Evolutionary conservation across 345 rosid genomes (phyloP), one percentile per base, ranked within the genome.

Genomic region (Lepidium aucheri): DNA sequence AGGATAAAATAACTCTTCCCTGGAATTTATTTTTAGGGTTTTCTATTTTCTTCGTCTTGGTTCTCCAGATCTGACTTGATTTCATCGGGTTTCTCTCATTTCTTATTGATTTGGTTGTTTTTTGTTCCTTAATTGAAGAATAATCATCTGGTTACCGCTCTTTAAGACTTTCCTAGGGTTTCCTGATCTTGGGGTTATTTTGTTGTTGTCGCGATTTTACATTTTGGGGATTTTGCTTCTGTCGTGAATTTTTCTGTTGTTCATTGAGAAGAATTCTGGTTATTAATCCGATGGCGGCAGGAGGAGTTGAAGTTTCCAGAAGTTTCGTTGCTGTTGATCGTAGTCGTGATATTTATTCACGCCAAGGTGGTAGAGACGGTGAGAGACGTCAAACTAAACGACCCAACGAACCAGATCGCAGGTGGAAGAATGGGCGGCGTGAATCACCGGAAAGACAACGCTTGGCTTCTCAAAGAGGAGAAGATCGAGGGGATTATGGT

Each of bases 391-490:
- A 64, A 20, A 74, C 36, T 9, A 68, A 56, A 46, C 68, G 65
- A 53, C n/a, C 65, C 9, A 40, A 26, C 20, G 69, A 52, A 47
- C 24, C 53, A 18, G 63, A 69, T 32, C 30, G 57, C 26, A 51
- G 67, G 67, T 65, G 46, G 67, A 73, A 65, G 0, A 62, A 73
- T 59, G 60, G 43, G 26, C 20, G 71, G 6, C 60, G 60, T 6
- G 71, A 51, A 56, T 47, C 60, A 13, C 20, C 50, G 0, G 41
- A 15, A 13, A 30, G 44, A 13, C 53, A 34, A n/a, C 53, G 70
- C 6, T 38, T 87, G 85, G 91, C 78, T 35, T 87, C 86, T 87
- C 90, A 82, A 65, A 82, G 82, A 75, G 83, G 90, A 85, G 95
- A 89, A 61, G 42, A 26, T 39, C 50, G 72, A 40, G 67, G 85